These are phyloP conservation scores for Corylus heterophylla DNA, from an alignment of 306 rosid species.

Conservation along the genomic window DNA sequence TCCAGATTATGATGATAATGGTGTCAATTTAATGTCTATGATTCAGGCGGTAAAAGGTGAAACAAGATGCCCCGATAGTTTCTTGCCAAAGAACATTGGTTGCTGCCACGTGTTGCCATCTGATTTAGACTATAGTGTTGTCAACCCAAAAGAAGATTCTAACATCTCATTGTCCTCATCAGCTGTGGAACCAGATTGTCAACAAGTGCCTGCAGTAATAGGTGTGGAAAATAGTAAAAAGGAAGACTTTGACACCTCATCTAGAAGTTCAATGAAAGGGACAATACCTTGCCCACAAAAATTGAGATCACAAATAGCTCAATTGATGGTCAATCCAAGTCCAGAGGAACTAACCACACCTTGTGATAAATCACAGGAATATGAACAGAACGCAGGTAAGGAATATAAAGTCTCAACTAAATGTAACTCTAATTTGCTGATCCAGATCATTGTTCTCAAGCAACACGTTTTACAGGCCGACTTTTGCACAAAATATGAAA, in stretches of 20 bases:
- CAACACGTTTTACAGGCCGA: not conserved
- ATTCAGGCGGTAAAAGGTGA: conserved; percentile 10
- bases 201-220: conserved; percentile 5
- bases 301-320: conserved; percentile 25
- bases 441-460: conserved; percentile 3
- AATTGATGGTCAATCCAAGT: conserved; percentile 7
- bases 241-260: conserved; percentile 13
- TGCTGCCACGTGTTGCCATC: not conserved
- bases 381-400: conserved; percentile 29
- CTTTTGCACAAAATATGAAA: not conserved
- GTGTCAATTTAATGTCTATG: not conserved
- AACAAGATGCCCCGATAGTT: conserved; percentile 13
- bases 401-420: not conserved
- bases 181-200: conserved; percentile 15
- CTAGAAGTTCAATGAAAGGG: conserved; percentile 12
- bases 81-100: not conserved
- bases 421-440: conserved; percentile 1
- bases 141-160: conserved; percentile 28
- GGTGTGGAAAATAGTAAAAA: conserved; percentile 13
- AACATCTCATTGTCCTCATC: conserved; percentile 14
- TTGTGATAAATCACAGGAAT: conserved; percentile 19
- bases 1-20: conserved; percentile 4
- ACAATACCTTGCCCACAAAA: conserved; percentile 20
- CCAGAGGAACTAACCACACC: conserved; percentile 8
- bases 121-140: conserved; percentile 4